Percentiles rank a stretch among this genome's conserved stretches.
phyloP scores from a whole-genome alignment of 2,329 filamentous ascomycete genomes.

The Pestalotiopsis sp. region DNA sequence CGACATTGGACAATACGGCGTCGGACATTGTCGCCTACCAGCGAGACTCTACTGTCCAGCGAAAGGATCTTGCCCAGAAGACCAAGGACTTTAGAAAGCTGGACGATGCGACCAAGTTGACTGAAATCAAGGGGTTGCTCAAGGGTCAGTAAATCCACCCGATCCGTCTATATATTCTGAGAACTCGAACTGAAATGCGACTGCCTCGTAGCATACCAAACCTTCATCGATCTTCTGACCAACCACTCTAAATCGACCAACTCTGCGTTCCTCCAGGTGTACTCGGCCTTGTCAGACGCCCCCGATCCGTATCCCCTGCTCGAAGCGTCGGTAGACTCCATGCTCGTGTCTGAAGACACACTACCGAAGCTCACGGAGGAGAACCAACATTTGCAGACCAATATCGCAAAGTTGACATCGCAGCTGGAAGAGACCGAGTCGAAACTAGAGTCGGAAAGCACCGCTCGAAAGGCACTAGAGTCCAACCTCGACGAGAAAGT shows the following conservation, averaged over 20 bases:
- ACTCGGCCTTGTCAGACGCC: slow-evolving; percentile 91
- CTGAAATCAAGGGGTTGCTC: slow-evolving; percentile 85
- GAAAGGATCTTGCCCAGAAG: slow-evolving; percentile 97
- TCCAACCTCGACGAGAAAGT: slow-evolving; percentile 76
- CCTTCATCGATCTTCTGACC: slow-evolving; percentile 93
- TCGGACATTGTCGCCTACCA: slow-evolving; percentile 94
- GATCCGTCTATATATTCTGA: not conserved
- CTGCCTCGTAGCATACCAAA: slow-evolving; percentile 76
- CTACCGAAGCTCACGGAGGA: slow-evolving; percentile 87
- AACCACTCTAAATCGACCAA: slow-evolving; percentile 96
- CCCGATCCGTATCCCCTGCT: slow-evolving; percentile 95
- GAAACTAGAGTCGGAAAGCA: slow-evolving; percentile 77
- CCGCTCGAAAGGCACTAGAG: slow-evolving; percentile 74
- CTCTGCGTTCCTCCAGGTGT: slow-evolving; percentile 88
- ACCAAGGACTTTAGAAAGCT: slow-evolving; percentile 97
- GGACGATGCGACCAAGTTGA: slow-evolving; percentile 80
- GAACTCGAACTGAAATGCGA: not conserved
- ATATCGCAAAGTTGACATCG: slow-evolving; percentile 71
- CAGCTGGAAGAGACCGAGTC: slow-evolving; percentile 85
- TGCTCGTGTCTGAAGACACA: slow-evolving; percentile 89
- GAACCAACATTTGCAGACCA: slow-evolving; percentile 83
- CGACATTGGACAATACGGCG: slow-evolving; percentile 88
- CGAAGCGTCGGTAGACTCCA: slow-evolving; percentile 92
- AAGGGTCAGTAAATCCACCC: slow-evolving; percentile 62
- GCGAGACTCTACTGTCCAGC: slow-evolving; percentile 90